Evolutionary conservation across 129 eudicot species (phyloP), one percentile per base, ranked within the genome.

Genomic region (Calendula officinalis): DNA sequence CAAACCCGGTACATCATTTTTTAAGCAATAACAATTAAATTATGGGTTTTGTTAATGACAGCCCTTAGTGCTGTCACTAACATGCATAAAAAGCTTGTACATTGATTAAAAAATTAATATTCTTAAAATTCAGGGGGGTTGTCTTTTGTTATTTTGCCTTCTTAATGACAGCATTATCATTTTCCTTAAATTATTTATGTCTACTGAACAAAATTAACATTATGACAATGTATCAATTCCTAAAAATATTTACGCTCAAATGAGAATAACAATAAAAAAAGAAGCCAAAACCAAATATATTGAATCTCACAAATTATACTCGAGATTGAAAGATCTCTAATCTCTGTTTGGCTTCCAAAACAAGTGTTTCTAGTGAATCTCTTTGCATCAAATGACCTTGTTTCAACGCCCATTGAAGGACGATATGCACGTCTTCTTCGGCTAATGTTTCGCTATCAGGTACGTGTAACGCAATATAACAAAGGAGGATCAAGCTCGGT

Each of bases 401-500:
- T 67, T 85, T 82, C 46, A 67, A 66, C 32, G 86, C 86, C 86
- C 86, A 86, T 41, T 86, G 89, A 32, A 86, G 81, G 67, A 82
- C 88, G 34, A 71, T 74, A 12, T 82, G 75, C 80, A 82, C 89
- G 13, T 86, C 86, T 57, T 79, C 89, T 45, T 80, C 84, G 2
- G 89, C 94, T 44, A 86, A 67, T 32, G 76, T 80, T 62, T 80
- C 81, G 42, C 85, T 86, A 49, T 86, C 94, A 0, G 89, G 89
- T 34, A 82, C 80, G 8, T 82, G 83, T 33, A 82, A 22, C n/a
- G 89, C 86, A 10, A 82, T 78, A 67, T 86, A 82, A 60, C 89
- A 77, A 46, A 82, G 72, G 27, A 86, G 72, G 45, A 82, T 74
- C 57, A 86, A 46, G 0, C 82, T 56, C 3, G 87, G 86, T 12